A percentile compares a stretch with the other conserved stretches of the same genome.
phyloP scores from a whole-genome alignment of 1,284 basidiomycete genomes.

The Ustilago loliicola region DNA sequence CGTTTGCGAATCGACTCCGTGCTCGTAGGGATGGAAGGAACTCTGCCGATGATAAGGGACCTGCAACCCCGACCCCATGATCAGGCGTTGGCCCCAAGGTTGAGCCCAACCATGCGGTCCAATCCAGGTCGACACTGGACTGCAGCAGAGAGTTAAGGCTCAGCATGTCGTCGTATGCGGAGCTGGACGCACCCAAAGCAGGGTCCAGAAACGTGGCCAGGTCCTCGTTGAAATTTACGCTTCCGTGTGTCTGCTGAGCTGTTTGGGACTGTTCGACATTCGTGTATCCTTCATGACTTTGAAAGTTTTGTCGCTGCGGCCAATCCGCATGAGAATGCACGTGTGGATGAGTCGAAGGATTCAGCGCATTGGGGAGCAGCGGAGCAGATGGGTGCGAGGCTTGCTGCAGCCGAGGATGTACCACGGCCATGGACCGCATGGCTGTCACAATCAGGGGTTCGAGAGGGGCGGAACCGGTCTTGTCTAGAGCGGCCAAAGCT shows the following conservation, averaged over 20 bases:
- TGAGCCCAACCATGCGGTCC: slow-evolving; percentile 17
- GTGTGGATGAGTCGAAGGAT: neutral
- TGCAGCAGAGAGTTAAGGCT: slow-evolving; percentile 26
- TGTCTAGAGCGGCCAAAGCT: slow-evolving; percentile 1
- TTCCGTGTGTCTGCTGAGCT: neutral
- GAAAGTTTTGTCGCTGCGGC: neutral
- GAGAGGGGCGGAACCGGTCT: neutral
- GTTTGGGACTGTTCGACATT: neutral
- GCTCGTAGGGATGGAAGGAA: neutral
- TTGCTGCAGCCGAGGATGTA: neutral
- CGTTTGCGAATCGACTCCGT: neutral
- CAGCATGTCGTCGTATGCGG: slow-evolving; percentile 15
- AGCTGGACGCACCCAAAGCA: neutral
- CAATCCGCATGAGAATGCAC: neutral
- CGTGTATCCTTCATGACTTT: neutral
- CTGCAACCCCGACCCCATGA: neutral
- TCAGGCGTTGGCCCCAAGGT: slow-evolving; percentile 7
- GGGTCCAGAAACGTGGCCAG: slow-evolving; percentile 6
- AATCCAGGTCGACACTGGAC: slow-evolving; percentile 36
- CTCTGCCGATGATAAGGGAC: neutral
- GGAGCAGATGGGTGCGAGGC: neutral
- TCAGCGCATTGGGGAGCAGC: neutral
- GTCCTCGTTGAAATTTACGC: neutral
- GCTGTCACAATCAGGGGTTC: slow-evolving; percentile 18
- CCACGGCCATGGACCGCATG: slow-evolving; percentile 11